These are phyloP conservation scores for Suillus clintonianus DNA, from an alignment of 768 basidiomycete genomes.

Conservation along the genomic window DNA sequence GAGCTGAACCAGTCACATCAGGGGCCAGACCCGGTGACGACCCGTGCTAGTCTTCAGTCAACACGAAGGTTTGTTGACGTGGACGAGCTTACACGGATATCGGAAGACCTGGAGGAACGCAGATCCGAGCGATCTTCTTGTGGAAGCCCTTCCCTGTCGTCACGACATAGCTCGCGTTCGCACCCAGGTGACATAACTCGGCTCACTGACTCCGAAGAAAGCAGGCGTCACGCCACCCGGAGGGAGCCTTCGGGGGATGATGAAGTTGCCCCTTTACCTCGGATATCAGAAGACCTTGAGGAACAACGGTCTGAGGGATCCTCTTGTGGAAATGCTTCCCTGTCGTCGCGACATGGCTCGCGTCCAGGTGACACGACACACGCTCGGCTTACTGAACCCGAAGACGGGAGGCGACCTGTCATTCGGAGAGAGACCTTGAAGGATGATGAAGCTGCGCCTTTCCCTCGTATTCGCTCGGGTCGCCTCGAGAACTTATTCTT, in stretches of 20 bases:
- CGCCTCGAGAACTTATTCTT: conserved; percentile 82
- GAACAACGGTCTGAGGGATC: conserved; percentile 59
- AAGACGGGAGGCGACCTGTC: background rate
- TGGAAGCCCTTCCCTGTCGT: conserved; percentile 21
- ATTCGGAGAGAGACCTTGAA: background rate
- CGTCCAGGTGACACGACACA: background rate
- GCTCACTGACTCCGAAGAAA: background rate
- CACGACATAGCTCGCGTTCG: conserved; percentile 7
- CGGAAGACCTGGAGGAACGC: conserved; percentile 66
- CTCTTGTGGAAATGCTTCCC: conserved; percentile 3
- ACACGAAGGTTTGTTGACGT: conserved; percentile 48
- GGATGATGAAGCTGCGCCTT: conserved; percentile 51
- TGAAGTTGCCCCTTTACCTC: conserved; percentile 11
- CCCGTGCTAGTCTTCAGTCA: conserved; percentile 7
- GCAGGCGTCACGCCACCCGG: background rate
- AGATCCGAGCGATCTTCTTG: conserved; percentile 49
- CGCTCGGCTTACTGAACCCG: background rate
- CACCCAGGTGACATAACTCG: conserved; percentile 3
- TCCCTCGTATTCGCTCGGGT: conserved; percentile 82
- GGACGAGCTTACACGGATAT: conserved; percentile 63
- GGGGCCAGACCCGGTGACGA: conserved; percentile 16
- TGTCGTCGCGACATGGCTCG: background rate
- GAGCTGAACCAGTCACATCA: conserved; percentile 6
- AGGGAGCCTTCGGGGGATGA: background rate
- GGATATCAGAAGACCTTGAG: conserved; percentile 66